Evolutionary conservation across 1,284 basidiomycete genomes (phyloP).

Genomic region (Coniferiporia sulphurascens): DNA sequence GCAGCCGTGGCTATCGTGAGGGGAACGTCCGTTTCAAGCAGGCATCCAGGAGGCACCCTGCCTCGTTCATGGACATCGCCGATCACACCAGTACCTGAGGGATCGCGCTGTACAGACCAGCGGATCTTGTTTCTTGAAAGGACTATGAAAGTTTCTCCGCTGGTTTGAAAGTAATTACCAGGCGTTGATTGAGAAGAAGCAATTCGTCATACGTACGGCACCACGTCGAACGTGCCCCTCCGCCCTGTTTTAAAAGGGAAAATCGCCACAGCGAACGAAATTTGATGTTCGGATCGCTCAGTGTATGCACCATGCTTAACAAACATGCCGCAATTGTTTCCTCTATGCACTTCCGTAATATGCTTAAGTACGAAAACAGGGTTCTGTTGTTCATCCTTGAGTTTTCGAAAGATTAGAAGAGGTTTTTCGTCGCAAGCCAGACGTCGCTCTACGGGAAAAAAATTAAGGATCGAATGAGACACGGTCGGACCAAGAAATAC

Average conservation of each 20-base stretch:
- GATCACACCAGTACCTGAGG: conserved; percentile 39
- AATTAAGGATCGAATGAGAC: background rate
- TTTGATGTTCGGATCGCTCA: background rate
- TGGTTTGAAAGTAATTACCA: background rate
- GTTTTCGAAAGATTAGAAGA: conserved; percentile 52
- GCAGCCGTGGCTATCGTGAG: conserved; percentile 21
- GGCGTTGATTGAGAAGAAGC: background rate
- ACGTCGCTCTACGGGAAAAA: conserved; percentile 43
- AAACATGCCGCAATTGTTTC: background rate
- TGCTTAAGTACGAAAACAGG: conserved; percentile 60
- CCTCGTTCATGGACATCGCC: conserved; percentile 31
- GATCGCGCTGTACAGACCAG: conserved; percentile 25
- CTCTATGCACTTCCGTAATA: conserved; percentile 48
- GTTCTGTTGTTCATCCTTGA: conserved; percentile 55
- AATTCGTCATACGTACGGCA: background rate
- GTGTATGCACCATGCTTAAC: background rate
- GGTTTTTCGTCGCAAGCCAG: conserved; percentile 61
- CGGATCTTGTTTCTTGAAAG: background rate
- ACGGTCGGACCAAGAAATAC: conserved; percentile 23
- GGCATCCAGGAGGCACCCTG: conserved; percentile 44
- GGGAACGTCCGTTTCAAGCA: conserved; percentile 45
- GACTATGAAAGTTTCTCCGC: conserved; percentile 3
- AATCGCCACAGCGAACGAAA: background rate
- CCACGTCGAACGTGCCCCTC: background rate
- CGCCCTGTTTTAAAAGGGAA: background rate